Evolutionary conservation across 495 filamentous ascomycete species (phyloP).

Genomic region (Saxispiralis lemnorum): DNA sequence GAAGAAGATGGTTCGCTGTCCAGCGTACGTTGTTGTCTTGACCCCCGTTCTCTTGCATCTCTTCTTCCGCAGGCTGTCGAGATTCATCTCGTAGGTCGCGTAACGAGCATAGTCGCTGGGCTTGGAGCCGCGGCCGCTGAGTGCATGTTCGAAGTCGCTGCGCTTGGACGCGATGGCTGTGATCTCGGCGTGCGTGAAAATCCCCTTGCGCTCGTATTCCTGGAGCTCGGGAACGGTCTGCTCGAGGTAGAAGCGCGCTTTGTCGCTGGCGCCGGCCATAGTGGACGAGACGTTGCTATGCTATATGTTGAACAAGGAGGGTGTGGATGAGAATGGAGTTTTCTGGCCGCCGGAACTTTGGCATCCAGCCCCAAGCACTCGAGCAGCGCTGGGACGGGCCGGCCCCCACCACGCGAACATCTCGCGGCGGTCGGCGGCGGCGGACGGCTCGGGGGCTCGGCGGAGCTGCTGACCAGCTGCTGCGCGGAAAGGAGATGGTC

Average conservation of each 20-base stretch:
- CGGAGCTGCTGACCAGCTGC: too few relatives aligned
- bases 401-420: too few relatives aligned
- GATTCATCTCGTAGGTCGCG: slow-evolving; percentile 75
- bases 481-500: too few relatives aligned
- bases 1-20: slow-evolving; percentile 68
- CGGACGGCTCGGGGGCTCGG: too few relatives aligned
- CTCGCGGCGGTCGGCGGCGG: too few relatives aligned
- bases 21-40: slow-evolving; percentile 41
- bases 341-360: too few relatives aligned
- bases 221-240: slow-evolving; percentile 78
- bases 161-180: slow-evolving; percentile 69
- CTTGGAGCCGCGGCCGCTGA: slow-evolving; percentile 61
- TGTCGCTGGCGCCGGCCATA: slow-evolving; percentile 77
- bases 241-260: slow-evolving; percentile 86
- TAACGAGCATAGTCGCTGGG: slow-evolving; percentile 71
- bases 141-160: slow-evolving; percentile 79
- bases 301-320: too few relatives aligned
- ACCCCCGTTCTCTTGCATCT: slow-evolving; percentile 63
- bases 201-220: slow-evolving; percentile 69
- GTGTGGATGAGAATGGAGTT: too few relatives aligned
- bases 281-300: slow-evolving; percentile 4
- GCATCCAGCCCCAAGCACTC: too few relatives aligned
- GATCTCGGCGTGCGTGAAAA: slow-evolving; percentile 83
- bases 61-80: slow-evolving; percentile 66
- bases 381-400: too few relatives aligned